Evolutionary conservation across 768 basidiomycete species (phyloP), one percentile per base, ranked within the genome.

Genomic region (Gautieria morchelliformis): DNA sequence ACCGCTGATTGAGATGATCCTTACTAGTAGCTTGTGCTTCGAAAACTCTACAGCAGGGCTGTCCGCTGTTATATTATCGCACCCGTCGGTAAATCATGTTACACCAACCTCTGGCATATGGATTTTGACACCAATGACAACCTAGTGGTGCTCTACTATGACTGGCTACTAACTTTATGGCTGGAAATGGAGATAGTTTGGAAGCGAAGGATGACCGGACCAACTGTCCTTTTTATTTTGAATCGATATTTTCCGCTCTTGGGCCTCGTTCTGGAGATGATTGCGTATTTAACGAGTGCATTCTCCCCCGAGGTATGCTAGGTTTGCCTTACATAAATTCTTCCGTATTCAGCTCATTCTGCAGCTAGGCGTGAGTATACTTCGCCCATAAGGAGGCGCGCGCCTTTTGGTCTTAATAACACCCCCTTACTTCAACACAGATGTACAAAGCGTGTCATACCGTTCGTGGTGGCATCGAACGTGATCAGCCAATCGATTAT

Each of bases 171-270:
- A 40, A 82, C 80, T 0, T 60, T 81, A 5, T 48, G 60, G 0
- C 52, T 58, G 30, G 80, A 82, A 58, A 67, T 77, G 7, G 69
- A 72, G 20, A 65, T 70, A 14, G 76, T 74, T 65, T 81, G 81
- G 80, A 60, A 48, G 9, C 59, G 61, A 55, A 56, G 39, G 19
- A 19, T 24, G 4, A 54, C 24, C 19, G 48, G 50, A 35, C 58
- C 53, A 17, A 33, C 62, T 11, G 17, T 49, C 14, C 9, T 63
- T 4, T 64, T 61, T 56, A 61, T 64, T 53, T 48, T 63, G 20
- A 61, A 61, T 46, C 63, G 63, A 17, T 64, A 64, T 48, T 5
- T 61, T 15, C 39, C 60, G 4, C 19, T 64, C 12, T 20, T 64
- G 9, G 58, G 60, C 17, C 44, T 61, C 51, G 37, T 64, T 9